These are phyloP conservation scores for Lathyrus aphaca DNA, from an alignment of 306 rosid species.

Conservation along the genomic window DNA sequence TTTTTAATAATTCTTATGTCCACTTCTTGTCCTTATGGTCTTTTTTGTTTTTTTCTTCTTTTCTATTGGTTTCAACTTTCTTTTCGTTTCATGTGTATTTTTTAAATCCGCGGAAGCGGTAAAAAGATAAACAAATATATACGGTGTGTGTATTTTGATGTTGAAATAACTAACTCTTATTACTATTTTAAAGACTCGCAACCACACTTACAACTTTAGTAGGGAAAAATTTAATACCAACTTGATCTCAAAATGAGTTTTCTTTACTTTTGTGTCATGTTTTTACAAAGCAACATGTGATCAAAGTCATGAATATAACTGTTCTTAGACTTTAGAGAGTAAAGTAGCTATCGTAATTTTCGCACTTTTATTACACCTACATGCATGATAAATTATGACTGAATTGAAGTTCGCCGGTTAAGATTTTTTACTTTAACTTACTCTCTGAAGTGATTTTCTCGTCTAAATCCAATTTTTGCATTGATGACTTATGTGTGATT, in stretches of 20 bases:
- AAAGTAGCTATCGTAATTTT: neutral
- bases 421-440: neutral
- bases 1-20: neutral
- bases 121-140: neutral
- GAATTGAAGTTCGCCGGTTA: neutral
- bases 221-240: neutral
- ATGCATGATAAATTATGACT: neutral
- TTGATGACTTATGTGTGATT: slow-evolving; percentile 12
- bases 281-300: slow-evolving; percentile 2
- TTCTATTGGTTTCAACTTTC: neutral
- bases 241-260: slow-evolving; percentile 19
- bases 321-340: slow-evolving; percentile 1
- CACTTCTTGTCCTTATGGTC: slow-evolving; percentile 12
- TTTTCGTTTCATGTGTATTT: neutral
- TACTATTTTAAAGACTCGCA: neutral
- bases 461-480: too few relatives aligned
- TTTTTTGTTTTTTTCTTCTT: slow-evolving; percentile 15
- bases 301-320: neutral
- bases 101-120: neutral
- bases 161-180: neutral
- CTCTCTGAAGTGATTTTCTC: too few relatives aligned
- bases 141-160: neutral
- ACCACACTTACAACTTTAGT: slow-evolving; percentile 19
- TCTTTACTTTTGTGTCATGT: slow-evolving; percentile 7
- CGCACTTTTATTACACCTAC: neutral